Evolutionary conservation across 768 basidiomycete species (phyloP).

Genomic region (Roridomyces roridus): DNA sequence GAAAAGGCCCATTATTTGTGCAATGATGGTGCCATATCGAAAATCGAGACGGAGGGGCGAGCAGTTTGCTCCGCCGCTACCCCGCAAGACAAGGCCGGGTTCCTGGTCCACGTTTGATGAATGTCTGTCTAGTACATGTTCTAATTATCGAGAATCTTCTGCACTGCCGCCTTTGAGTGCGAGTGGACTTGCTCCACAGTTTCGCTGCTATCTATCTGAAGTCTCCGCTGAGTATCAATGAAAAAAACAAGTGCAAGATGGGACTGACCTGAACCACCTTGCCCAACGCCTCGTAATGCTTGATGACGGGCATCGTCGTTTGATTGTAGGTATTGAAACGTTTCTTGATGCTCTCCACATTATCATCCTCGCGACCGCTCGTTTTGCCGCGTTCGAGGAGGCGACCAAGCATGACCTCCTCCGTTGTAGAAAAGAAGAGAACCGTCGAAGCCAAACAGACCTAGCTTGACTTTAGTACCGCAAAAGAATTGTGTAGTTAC

Average conservation of each 20-base stretch:
- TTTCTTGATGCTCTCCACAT: slow-evolving; percentile 92
- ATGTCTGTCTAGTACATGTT: background rate
- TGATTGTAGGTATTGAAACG: slow-evolving; percentile 91
- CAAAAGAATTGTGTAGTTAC: background rate
- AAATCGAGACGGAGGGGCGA: slow-evolving; percentile 65
- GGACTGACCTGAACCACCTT: slow-evolving; percentile 81
- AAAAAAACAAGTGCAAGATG: background rate
- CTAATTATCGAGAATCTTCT: slow-evolving; percentile 48
- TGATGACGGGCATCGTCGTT: slow-evolving; percentile 92
- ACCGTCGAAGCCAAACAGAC: slow-evolving; percentile 83
- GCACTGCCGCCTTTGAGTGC: slow-evolving; percentile 60
- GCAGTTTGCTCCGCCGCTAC: slow-evolving; percentile 54
- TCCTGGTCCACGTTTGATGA: slow-evolving; percentile 54
- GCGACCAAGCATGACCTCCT: slow-evolving; percentile 86
- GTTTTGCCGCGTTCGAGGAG: slow-evolving; percentile 92
- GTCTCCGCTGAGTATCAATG: background rate
- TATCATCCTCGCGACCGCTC: slow-evolving; percentile 95
- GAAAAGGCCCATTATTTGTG: slow-evolving; percentile 75
- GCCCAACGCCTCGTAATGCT: slow-evolving; percentile 68
- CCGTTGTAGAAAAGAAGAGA: slow-evolving; percentile 86
- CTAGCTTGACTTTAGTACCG: slow-evolving; percentile 40
- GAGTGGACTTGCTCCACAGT: slow-evolving; percentile 32
- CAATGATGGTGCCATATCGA: slow-evolving; percentile 75
- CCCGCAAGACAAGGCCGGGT: slow-evolving; percentile 40
- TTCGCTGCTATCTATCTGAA: slow-evolving; percentile 73